Evolutionary conservation across 2,329 filamentous ascomycete genomes (phyloP), one percentile per base, ranked within the genome.

Genomic region (Hymenoscyphus repandus): DNA sequence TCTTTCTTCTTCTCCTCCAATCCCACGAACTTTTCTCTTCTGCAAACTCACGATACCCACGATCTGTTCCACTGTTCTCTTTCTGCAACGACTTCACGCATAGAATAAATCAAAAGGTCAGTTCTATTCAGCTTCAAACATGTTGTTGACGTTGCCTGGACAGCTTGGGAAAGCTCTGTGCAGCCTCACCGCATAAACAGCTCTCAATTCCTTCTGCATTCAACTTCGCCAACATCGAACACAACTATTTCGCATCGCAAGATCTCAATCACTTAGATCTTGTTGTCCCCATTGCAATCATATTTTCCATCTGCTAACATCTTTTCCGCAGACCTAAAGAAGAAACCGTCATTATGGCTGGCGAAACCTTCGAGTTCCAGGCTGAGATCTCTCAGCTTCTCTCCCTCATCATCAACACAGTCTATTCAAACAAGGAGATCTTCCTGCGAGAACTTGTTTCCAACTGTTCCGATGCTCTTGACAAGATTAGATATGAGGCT

Each of bases 341-440:
- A 47, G 18, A 54, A 56, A 58, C 70, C 73, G 69, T 69, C 75
- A 88, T 72, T 72, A 96, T 95, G 89, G 76, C 90, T 74, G 66
- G 63, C 63, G 91, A 97, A 81, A 96, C 91, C 65, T 99, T 99
- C 79, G 92, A 97, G 87, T 99, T 97, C 82, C 93, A 99, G 87
- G 93, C 93, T 87, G 93, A 99, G 88, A 99, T 99, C 73, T 97
- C 92, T 88, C 93, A 99, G 89, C 89, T 99, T 63, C 88, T 99
- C 72, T 90, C 86, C 65, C 88, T 99, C 73, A 99, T 99, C 78
- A 99, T 99, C 84, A 99, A 99, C 88, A 97, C 93, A 63, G 93
- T 99, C 79, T 99, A 97, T 83, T 96, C 91, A 66, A 99, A 99
- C 87, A 99, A 99, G 83, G 93, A 97, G 79, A 97, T 99, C 72